Conservation (phyloP, 805 yeast genomes). For the Scheffersomyces coipomensis region DNA sequence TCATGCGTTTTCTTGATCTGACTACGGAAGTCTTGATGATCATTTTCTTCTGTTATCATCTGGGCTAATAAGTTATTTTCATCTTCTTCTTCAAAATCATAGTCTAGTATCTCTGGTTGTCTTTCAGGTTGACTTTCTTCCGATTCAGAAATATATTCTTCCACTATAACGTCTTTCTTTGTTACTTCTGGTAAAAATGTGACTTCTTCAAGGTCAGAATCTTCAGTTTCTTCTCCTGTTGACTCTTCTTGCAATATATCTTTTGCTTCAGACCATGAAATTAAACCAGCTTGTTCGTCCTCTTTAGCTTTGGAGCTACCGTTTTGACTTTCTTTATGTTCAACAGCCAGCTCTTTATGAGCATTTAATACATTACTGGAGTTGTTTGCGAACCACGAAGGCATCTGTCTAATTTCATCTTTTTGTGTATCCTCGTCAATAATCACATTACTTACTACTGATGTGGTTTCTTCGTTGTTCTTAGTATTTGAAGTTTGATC, state of each 20-base stretch:
- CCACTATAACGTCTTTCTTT: background rate
- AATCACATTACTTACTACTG: slow-evolving; percentile 5
- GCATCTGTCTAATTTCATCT: slow-evolving; percentile 14
- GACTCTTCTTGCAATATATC: slow-evolving; percentile 18
- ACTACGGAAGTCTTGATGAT: slow-evolving; percentile 61
- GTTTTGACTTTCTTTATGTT: slow-evolving; percentile 1
- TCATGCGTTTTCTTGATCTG: slow-evolving; percentile 20
- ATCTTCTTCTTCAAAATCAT: slow-evolving; percentile 75
- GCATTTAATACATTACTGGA: slow-evolving; percentile 7
- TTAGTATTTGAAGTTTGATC: background rate
- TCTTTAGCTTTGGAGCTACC: slow-evolving; percentile 18
- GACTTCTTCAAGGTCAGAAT: slow-evolving; percentile 12
- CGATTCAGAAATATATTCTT: slow-evolving; percentile 1
- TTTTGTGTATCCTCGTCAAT: too few relatives aligned
- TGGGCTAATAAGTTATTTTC: slow-evolving; percentile 65
- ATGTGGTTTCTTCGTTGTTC: slow-evolving; percentile 4
- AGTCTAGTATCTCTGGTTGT: slow-evolving; percentile 41
- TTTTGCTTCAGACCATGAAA: slow-evolving; percentile 51
- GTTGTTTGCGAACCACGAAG: slow-evolving; percentile 29
- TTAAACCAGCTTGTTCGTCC: slow-evolving; percentile 48
- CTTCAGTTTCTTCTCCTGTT: slow-evolving; percentile 9
- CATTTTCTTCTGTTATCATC: slow-evolving; percentile 67
- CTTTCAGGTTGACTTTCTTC: slow-evolving; percentile 5
- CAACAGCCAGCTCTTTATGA: slow-evolving; percentile 5
- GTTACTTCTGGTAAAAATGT: background rate